A percentile compares a stretch with the other conserved stretches of the same genome.
Conservation (phyloP, 1,284 basidiomycete genomes). For the Amylostereum areolatum region DNA sequence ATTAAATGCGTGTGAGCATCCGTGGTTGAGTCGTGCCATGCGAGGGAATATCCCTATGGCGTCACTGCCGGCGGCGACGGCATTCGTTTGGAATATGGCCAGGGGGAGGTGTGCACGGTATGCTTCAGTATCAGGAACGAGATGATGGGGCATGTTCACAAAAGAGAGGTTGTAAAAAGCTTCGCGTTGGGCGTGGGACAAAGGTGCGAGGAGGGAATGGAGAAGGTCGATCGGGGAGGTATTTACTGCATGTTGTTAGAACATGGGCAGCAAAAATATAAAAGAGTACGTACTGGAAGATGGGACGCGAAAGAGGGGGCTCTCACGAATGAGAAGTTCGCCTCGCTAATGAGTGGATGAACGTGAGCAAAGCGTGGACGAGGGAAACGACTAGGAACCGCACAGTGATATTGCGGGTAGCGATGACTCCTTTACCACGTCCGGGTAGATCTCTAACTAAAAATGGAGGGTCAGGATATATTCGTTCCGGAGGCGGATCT, state of each 20-base stretch:
- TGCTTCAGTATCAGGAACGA: constrained; percentile 30
- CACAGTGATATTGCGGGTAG: constrained; percentile 31
- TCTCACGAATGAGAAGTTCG: constrained; percentile 48
- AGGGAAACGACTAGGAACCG: constrained; percentile 4
- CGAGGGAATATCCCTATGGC: constrained; percentile 57
- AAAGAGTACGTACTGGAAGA: constrained; percentile 37
- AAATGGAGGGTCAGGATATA: constrained; percentile 1
- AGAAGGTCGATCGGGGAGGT: constrained; percentile 40
- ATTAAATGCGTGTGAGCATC: constrained; percentile 59
- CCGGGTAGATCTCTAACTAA: constrained; percentile 26
- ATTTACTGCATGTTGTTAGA: constrained; percentile 23
- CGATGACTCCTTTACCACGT: constrained; percentile 35
- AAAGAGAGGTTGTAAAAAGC: constrained; percentile 50
- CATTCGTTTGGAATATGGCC: constrained; percentile 62
- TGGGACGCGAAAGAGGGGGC: constrained; percentile 48
- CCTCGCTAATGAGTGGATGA: constrained; percentile 44
- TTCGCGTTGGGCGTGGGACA: constrained; percentile 26
- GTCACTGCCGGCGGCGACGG: constrained; percentile 40
- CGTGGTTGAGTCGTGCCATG: constrained; percentile 61
- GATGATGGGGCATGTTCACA: constrained; percentile 37
- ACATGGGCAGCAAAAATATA: neutral
- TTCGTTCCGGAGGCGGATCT: neutral
- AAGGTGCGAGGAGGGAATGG: constrained; percentile 25
- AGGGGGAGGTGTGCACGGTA: constrained; percentile 41
- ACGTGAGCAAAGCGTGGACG: neutral